A percentile compares a stretch with the other conserved stretches of the same genome.
Evolutionary conservation across 2,329 filamentous ascomycete species (phyloP).

Genomic region (Pezicula carpinea): DNA sequence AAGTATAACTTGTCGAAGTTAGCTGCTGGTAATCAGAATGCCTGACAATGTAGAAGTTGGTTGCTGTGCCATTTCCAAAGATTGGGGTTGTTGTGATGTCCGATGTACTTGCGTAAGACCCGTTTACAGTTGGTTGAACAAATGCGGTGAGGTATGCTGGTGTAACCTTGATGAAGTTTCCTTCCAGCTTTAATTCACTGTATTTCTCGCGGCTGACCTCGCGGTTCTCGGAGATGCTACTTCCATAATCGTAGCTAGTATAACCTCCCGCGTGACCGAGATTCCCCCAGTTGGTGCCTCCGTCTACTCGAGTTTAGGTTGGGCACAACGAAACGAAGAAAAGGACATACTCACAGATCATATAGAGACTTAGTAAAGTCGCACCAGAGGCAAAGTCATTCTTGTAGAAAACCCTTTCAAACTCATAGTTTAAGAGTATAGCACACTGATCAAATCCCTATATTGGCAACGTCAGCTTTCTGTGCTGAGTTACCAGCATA

Average conservation of each 20-base stretch:
- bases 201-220: conserved; percentile 70
- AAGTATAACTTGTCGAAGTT: conserved; percentile 53
- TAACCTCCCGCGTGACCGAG: conserved; percentile 64
- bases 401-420: conserved; percentile 76
- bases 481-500: neutral
- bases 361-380: conserved; percentile 69
- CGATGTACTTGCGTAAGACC: conserved; percentile 49
- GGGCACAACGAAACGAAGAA: conserved; percentile 17
- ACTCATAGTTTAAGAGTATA: conserved; percentile 64
- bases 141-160: conserved; percentile 62
- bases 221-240: conserved; percentile 65
- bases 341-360: conserved; percentile 43
- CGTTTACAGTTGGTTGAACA: conserved; percentile 41
- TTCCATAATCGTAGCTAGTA: conserved; percentile 53
- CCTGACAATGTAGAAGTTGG: conserved; percentile 62
- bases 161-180: conserved; percentile 69
- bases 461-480: neutral
- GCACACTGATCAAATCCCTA: conserved; percentile 63
- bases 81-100: conserved; percentile 51
- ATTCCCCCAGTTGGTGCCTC: conserved; percentile 83
- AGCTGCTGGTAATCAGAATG: conserved; percentile 62
- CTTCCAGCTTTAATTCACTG: conserved; percentile 71
- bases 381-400: conserved; percentile 64
- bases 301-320: conserved; percentile 48
- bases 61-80: conserved; percentile 44